These are phyloP conservation scores for Mycena maculata DNA, from an alignment of 768 basidiomycete genomes.

Conservation along the genomic window DNA sequence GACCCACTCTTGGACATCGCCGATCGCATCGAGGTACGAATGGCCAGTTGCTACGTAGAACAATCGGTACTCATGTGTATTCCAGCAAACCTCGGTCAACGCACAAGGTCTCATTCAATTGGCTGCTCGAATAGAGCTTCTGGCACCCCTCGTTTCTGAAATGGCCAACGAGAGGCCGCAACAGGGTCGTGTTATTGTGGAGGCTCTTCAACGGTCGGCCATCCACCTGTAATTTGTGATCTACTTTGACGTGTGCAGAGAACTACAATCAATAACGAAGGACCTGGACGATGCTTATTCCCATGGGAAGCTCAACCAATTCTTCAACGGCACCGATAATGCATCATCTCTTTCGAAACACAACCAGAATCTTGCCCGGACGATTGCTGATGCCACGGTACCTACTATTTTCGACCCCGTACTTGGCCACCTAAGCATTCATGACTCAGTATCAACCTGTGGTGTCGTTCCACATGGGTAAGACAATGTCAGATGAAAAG, in stretches of 20 bases:
- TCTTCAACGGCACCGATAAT: constrained; percentile 7
- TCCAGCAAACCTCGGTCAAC: constrained; percentile 16
- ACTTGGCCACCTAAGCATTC: too few species aligned
- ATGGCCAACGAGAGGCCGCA: not conserved
- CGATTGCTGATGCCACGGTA: constrained; percentile 6
- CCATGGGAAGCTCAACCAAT: not conserved
- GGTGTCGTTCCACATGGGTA: too few species aligned
- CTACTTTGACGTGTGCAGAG: not conserved
- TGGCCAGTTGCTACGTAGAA: not conserved
- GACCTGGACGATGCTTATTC: not conserved
- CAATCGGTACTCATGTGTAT: not conserved
- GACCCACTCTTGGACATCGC: constrained; percentile 15
- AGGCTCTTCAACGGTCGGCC: not conserved
- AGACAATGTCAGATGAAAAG: too few species aligned
- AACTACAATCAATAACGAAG: constrained; percentile 4
- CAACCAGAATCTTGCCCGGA: not conserved
- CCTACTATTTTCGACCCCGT: too few species aligned
- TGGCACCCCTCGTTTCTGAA: constrained; percentile 4
- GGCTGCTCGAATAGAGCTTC: constrained; percentile 19
- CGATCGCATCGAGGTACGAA: constrained; percentile 13
- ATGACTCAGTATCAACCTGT: too few species aligned
- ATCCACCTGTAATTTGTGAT: too few species aligned
- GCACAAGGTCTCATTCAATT: constrained; percentile 5
- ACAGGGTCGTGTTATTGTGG: not conserved
- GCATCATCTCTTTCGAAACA: not conserved